Base-by-base conservation (phyloP, 768 basidiomycete genomes). In the Russula lepida region DNA sequence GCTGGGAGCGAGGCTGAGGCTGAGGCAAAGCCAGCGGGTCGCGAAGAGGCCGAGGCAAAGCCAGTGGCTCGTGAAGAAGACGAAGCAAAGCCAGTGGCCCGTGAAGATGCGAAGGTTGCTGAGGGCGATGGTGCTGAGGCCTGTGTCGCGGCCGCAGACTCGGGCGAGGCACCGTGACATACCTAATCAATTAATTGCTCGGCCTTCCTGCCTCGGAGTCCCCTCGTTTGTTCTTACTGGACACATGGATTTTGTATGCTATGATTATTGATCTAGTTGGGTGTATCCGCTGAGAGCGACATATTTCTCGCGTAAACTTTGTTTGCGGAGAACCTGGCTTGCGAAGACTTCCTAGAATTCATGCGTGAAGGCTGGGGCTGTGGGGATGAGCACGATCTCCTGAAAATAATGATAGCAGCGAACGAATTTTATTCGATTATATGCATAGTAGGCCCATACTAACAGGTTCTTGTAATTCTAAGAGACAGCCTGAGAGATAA, bases 1-100 rank as follows among this genome's bases (percentile, higher is more conserved):
- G n/a, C 51, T 5, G 39, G 66, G 43, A 47, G n/a, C 35, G 59
- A 57, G 44, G 28, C n/a, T n/a, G n/a, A n/a, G n/a, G n/a, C n/a
- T n/a, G 30, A 41, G 6, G 39, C 49, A 23, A 33, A 53, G 39
- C 51, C 28, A 19, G 58, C 51, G 28, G 30, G 19, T 30, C 32
- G 5, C 30, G 62, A 64, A 47, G 56, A 49, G 37, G 43, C 27
- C 11, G 27, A 48, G 35, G 35, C 35, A 17, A 37, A 37, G 35
- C 15, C 35, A 35, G 13, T 15, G 35, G 15, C 4, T 37, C 35
- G 35, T 37, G 32, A 32, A 47, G 56, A 49, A 30, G 43, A 21
- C 11, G 27, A 48, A 15, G 35, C 35, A 17, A 37, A 37, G 35
- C 15, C 35, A 35, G 13, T 15, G 35, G 15, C 4, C 27, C 33